phyloP scores from a whole-genome alignment of 2,329 filamentous ascomycete genomes.

The Ophiosphaerella narmari region DNA sequence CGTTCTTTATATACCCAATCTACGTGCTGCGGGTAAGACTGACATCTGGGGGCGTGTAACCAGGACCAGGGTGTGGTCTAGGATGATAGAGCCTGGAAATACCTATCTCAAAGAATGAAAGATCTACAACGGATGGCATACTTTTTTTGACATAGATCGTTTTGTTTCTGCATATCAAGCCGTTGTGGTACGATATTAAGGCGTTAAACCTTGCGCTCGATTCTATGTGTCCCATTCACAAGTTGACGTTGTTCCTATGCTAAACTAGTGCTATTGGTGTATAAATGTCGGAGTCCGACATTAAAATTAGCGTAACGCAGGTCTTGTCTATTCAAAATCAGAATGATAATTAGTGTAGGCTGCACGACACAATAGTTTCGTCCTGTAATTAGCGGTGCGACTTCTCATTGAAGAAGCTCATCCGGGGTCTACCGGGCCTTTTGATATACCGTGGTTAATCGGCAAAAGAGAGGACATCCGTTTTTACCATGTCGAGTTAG shows the following conservation, averaged over 20 bases:
- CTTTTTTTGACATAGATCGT: neutral
- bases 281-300: neutral
- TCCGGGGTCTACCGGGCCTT: neutral
- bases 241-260: neutral
- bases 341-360: neutral
- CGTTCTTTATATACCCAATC: neutral
- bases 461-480: neutral
- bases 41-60: neutral
- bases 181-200: neutral
- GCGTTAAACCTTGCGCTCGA: neutral
- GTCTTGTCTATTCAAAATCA: neutral
- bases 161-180: neutral
- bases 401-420: neutral
- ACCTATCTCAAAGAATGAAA: neutral
- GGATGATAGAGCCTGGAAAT: neutral
- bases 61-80: neutral
- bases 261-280: neutral
- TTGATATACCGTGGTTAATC: slow-evolving; percentile 1
- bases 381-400: neutral
- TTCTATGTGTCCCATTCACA: neutral
- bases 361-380: neutral
- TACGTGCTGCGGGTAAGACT: neutral
- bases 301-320: neutral
- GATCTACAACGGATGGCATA: neutral
- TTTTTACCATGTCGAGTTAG: neutral